A percentile compares a stretch with the other conserved stretches of the same genome.
Evolutionary conservation across 2,329 filamentous ascomycete genomes (phyloP).

Genomic region (Stachybotrys elegans): DNA sequence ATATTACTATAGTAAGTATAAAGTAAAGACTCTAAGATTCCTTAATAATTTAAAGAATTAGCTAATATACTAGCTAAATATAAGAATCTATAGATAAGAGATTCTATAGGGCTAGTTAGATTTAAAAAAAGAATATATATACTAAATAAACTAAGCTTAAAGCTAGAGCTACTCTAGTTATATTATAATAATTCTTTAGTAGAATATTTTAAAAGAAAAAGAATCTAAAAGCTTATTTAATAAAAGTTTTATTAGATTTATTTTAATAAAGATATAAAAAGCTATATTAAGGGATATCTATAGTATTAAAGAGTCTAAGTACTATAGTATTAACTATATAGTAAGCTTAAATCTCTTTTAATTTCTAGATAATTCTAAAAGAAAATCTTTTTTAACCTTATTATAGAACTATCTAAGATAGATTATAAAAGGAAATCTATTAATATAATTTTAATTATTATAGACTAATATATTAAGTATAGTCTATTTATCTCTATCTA

Average conservation of each 20-base stretch:
- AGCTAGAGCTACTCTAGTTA: conserved; percentile 1
- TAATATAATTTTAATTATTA: conserved; percentile 2
- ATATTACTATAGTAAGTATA: neutral
- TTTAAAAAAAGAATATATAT: neutral
- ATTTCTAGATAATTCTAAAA: neutral
- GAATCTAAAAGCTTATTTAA: neutral
- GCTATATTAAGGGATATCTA: neutral
- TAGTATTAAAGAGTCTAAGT: neutral
- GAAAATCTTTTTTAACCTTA: neutral
- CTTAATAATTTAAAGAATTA: neutral
- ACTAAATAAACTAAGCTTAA: neutral
- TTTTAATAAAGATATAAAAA: conserved; percentile 1
- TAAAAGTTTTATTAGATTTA: neutral
- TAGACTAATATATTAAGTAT: conserved; percentile 2
- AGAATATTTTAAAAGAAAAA: neutral
- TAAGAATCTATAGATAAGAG: neutral
- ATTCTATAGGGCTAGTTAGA: neutral
- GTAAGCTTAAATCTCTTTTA: neutral
- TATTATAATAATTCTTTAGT: conserved; percentile 7
- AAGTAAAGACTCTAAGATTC: neutral
- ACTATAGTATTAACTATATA: neutral
- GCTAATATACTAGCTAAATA: neutral
- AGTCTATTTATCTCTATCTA: neutral
- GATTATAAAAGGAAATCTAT: neutral
- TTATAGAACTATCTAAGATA: conserved; percentile 1